Conservation (phyloP, 1,284 basidiomycete species). For the Heterobasidion annosum region DNA sequence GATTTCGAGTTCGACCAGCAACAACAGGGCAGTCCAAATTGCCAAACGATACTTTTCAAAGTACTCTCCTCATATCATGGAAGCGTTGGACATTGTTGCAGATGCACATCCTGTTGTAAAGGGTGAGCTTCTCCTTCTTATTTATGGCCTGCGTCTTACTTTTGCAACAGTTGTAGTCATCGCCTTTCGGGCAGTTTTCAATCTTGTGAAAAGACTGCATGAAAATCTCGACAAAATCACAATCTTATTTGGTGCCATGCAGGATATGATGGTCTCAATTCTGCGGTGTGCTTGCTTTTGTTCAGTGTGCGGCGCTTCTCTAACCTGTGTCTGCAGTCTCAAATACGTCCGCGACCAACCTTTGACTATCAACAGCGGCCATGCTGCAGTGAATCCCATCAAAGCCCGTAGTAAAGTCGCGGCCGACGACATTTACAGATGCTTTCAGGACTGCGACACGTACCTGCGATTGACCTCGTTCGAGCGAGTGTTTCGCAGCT, state of each 20-base stretch:
- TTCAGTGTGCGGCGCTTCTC: too few species aligned
- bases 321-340: too few species aligned
- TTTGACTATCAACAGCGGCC: too few species aligned
- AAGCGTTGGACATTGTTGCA: too few species aligned
- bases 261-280: not conserved
- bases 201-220: not conserved
- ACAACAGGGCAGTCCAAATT: too few species aligned
- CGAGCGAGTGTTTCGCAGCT: constrained; percentile 27
- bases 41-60: too few species aligned
- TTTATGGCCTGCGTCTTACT: not conserved
- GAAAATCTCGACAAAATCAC: not conserved
- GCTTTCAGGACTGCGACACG: constrained; percentile 22
- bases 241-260: not conserved
- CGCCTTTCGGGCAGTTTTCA: not conserved
- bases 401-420: constrained; percentile 7
- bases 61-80: too few species aligned
- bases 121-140: not conserved
- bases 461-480: constrained; percentile 20
- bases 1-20: too few species aligned
- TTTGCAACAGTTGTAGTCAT: not conserved
- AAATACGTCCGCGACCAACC: too few species aligned
- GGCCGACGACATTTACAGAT: constrained; percentile 20
- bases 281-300: not conserved
- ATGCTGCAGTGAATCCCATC: not conserved
- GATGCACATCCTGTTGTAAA: too few species aligned